Evolutionary conservation across 345 rosid species (phyloP).

Genomic region (Ceriops decandra): DNA sequence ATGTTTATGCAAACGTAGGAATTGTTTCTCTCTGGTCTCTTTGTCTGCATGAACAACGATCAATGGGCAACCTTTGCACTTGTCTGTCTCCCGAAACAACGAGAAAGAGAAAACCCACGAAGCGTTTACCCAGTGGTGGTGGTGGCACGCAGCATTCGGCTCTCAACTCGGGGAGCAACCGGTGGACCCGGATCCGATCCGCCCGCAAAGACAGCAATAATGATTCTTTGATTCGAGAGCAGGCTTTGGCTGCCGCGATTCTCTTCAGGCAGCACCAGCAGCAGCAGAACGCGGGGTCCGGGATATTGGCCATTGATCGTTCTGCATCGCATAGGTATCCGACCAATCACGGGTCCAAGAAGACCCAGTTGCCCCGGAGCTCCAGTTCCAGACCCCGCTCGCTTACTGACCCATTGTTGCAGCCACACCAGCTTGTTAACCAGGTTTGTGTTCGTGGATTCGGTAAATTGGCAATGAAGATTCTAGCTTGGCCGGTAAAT

Average conservation of each 20-base stretch:
- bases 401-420: conserved; percentile 79
- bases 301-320: conserved; percentile 63
- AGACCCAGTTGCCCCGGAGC: conserved; percentile 73
- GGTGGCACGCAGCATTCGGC: conserved; percentile 2
- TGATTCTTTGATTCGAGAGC: conserved; percentile 61
- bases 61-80: conserved; percentile 35
- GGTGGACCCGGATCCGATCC: conserved; percentile 54
- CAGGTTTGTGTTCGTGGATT: conserved; percentile 43
- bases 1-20: background rate
- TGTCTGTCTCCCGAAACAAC: conserved; percentile 20
- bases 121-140: conserved; percentile 8
- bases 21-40: conserved; percentile 1
- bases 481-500: background rate
- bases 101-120: conserved; percentile 13
- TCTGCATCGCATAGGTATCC: conserved; percentile 68
- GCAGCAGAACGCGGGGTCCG: conserved; percentile 30
- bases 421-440: conserved; percentile 84
- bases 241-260: conserved; percentile 76
- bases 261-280: conserved; percentile 62
- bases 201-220: conserved; percentile 45
- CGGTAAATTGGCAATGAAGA: background rate
- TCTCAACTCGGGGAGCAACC: conserved; percentile 16
- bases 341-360: conserved; percentile 49
- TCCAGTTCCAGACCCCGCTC: conserved; percentile 85
- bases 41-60: conserved; percentile 2